Evolutionary conservation across 2,329 filamentous ascomycete genomes (phyloP).

Genomic region (Calonectria henricotiae): DNA sequence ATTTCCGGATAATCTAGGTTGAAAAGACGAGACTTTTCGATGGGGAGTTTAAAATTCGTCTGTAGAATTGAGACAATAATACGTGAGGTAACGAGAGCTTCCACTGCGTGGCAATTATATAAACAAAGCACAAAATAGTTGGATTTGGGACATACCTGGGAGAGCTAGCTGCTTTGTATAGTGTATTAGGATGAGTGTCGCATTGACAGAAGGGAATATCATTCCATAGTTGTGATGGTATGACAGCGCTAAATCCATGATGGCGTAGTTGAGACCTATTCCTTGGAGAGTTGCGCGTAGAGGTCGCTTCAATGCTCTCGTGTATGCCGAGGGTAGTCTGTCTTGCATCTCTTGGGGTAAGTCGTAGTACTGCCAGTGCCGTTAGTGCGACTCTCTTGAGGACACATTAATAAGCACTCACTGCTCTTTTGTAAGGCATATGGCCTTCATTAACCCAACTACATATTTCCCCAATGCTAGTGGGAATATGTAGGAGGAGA

Average conservation of each 20-base stretch:
- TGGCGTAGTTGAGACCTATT: constrained; percentile 76
- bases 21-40: constrained; percentile 62
- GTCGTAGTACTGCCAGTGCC: constrained; percentile 63
- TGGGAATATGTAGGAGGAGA: constrained; percentile 81
- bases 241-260: constrained; percentile 75
- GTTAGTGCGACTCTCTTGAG: neutral
- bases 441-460: constrained; percentile 78
- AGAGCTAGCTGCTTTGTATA: constrained; percentile 82
- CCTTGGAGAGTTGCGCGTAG: constrained; percentile 61
- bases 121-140: neutral
- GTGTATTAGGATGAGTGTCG: constrained; percentile 77
- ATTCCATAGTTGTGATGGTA: constrained; percentile 81
- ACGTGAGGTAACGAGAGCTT: constrained; percentile 59
- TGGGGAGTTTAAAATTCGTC: constrained; percentile 71
- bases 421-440: constrained; percentile 81
- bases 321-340: constrained; percentile 75
- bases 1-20: constrained; percentile 81
- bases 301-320: constrained; percentile 71
- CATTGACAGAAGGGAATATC: constrained; percentile 81
- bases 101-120: constrained; percentile 67
- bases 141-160: constrained; percentile 71
- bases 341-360: constrained; percentile 78
- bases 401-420: constrained; percentile 57
- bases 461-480: constrained; percentile 82
- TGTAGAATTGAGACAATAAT: constrained; percentile 68